Percentiles rank a stretch among this genome's conserved stretches.
Conservation (phyloP, 306 rosid genomes). For the Benincasa hispida region DNA sequence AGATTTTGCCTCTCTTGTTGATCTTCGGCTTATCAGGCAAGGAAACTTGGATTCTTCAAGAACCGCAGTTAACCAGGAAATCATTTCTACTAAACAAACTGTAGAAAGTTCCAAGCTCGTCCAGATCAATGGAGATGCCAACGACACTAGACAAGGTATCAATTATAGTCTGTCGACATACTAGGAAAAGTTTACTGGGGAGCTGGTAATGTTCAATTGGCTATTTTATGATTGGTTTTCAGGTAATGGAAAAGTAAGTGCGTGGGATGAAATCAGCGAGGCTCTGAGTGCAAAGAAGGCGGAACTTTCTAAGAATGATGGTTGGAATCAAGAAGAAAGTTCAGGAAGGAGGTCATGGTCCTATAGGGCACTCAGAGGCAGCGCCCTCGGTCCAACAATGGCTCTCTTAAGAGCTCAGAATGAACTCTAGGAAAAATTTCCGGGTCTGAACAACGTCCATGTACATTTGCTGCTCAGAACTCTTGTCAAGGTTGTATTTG, state of each 20-base stretch:
- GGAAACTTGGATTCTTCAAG: constrained; percentile 20
- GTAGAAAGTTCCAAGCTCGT: constrained; percentile 12
- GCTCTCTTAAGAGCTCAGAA: constrained; percentile 53
- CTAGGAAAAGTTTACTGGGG: neutral
- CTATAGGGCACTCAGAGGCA: constrained; percentile 51
- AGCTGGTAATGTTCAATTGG: neutral
- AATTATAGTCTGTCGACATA: neutral
- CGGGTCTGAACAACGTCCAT: constrained; percentile 2
- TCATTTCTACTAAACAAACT: constrained; percentile 4
- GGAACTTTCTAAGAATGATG: constrained; percentile 36
- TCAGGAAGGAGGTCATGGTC: constrained; percentile 53
- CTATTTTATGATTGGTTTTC: constrained; percentile 12
- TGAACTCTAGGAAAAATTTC: constrained; percentile 28
- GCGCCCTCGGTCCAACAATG: constrained; percentile 85
- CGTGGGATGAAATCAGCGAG: constrained; percentile 79
- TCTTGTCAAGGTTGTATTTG: neutral
- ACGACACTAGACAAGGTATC: constrained; percentile 34
- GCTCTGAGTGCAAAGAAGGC: constrained; percentile 59
- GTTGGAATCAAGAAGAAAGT: constrained; percentile 39
- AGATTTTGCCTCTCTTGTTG: constrained; percentile 35
- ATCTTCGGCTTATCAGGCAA: constrained; percentile 31
- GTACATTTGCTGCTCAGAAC: neutral
- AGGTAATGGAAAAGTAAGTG: constrained; percentile 53
- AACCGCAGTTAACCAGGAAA: neutral
- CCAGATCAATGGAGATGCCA: constrained; percentile 14